Conservation (phyloP, 345 rosid genomes). For the Tarenaya hassleriana region DNA sequence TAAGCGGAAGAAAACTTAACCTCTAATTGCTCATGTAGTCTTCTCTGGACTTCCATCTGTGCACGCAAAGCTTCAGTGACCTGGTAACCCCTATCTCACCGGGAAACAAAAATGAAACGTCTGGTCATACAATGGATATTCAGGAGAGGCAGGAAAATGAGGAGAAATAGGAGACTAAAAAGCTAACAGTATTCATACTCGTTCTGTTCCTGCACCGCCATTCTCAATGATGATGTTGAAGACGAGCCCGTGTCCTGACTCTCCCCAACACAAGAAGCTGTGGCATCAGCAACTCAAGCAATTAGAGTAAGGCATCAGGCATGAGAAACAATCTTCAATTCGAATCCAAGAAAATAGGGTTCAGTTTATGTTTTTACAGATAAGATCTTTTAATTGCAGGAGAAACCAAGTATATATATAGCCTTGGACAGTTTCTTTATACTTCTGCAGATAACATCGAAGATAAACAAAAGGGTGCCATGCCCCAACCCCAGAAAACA, state of each 20-base stretch:
- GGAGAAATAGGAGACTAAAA: background rate
- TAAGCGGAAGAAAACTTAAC: constrained; percentile 36
- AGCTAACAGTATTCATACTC: constrained; percentile 49
- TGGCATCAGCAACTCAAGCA: constrained; percentile 19
- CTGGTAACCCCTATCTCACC: constrained; percentile 82
- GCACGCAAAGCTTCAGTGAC: constrained; percentile 93
- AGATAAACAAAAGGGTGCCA: background rate
- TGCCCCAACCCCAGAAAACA: background rate
- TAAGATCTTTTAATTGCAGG: background rate
- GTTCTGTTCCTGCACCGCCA: constrained; percentile 60
- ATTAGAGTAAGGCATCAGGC: constrained; percentile 4
- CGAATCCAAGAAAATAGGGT: background rate
- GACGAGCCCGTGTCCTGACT: constrained; percentile 89
- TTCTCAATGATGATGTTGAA: constrained; percentile 59
- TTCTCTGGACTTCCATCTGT: constrained; percentile 98
- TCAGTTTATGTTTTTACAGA: constrained; percentile 1
- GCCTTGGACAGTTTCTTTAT: background rate
- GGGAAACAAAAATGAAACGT: constrained; percentile 12
- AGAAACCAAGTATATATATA: background rate
- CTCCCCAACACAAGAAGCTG: constrained; percentile 73
- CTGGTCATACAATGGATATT: background rate
- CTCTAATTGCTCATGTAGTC: constrained; percentile 96
- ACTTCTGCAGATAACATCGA: background rate
- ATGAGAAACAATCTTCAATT: background rate
- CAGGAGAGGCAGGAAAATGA: constrained; percentile 8